These are phyloP conservation scores for Trametes hirsuta DNA, from an alignment of 1,284 basidiomycete genomes.

Conservation along the genomic window DNA sequence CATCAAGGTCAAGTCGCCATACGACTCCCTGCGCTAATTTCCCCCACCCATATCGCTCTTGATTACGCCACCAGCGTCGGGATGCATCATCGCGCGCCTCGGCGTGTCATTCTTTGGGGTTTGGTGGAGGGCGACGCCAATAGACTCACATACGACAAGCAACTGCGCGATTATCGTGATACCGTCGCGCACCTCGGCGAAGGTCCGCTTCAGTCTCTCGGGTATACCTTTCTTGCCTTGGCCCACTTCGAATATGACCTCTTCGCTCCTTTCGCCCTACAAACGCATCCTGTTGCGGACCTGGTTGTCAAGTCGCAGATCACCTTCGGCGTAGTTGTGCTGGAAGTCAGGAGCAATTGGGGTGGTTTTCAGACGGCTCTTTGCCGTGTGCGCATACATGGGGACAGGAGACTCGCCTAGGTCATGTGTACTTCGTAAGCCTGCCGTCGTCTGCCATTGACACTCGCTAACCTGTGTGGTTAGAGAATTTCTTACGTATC, in stretches of 20 bases:
- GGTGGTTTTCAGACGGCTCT: slow-evolving; percentile 4
- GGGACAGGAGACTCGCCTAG: not conserved
- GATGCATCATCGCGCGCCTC: not conserved
- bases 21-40: not conserved
- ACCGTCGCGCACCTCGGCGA: not conserved
- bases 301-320: not conserved
- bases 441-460: not conserved
- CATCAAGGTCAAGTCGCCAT: not conserved
- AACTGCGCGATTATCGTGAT: not conserved
- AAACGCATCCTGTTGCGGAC: slow-evolving; percentile 2
- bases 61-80: not conserved
- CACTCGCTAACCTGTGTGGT: too few relatives aligned
- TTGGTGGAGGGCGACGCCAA: not conserved
- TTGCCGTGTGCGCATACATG: slow-evolving; percentile 8
- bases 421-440: not conserved
- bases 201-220: not conserved
- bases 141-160: not conserved
- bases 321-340: slow-evolving; percentile 8
- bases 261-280: not conserved
- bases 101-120: not conserved
- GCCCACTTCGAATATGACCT: slow-evolving; percentile 5
- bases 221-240: not conserved
- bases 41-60: not conserved
- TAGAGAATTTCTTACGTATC: too few relatives aligned
- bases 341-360: slow-evolving; percentile 14